These are phyloP conservation scores for Fallopia convolvulus DNA, from an alignment of 148 eudicot species.

Conservation along the genomic window DNA sequence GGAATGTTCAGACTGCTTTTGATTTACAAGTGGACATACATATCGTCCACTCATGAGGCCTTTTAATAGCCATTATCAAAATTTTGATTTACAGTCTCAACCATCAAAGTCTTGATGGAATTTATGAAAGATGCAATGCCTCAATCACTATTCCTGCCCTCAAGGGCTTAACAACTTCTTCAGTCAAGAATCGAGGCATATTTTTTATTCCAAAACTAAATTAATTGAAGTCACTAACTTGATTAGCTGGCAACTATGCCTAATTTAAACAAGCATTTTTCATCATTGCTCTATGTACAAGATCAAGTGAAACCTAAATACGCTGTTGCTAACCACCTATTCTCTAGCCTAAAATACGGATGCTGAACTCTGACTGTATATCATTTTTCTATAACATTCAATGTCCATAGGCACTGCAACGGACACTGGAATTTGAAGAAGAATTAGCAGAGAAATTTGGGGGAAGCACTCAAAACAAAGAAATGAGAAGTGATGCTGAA, in stretches of 20 bases:
- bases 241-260: neutral
- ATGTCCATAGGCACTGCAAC: conserved; percentile 68
- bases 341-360: neutral
- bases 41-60: too few relatives aligned
- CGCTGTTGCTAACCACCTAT: neutral
- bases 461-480: conserved; percentile 54
- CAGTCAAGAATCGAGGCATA: neutral
- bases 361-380: neutral
- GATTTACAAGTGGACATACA: too few relatives aligned
- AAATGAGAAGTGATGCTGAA: conserved; percentile 41
- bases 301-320: neutral
- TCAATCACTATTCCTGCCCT: neutral
- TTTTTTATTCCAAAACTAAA: neutral
- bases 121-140: neutral
- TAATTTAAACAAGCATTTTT: neutral
- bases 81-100: neutral
- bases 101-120: neutral
- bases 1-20: too few relatives aligned
- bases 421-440: conserved; percentile 95
- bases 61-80: neutral
- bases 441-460: conserved; percentile 96
- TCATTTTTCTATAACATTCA: neutral
- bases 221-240: neutral
- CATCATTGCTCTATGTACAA: neutral
- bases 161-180: neutral